A percentile compares a stretch with the other conserved stretches of the same genome.
These are phyloP conservation scores for Blastobotrys indianensis DNA, from an alignment of 1,139 yeast species.

Conservation along the genomic window DNA sequence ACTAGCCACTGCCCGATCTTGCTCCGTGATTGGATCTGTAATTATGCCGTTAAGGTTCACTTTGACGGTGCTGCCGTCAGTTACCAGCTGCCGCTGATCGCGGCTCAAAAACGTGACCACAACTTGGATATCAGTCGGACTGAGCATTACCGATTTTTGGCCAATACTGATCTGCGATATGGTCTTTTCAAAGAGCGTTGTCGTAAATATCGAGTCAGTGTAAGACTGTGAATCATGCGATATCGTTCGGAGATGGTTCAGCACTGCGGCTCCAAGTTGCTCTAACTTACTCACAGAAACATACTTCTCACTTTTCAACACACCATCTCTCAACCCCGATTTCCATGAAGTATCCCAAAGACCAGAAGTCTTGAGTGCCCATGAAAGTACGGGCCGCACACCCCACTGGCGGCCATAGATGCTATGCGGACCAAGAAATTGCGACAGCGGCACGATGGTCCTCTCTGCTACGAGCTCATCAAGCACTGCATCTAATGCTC, in stretches of 20 bases:
- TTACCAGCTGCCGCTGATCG: slow-evolving; percentile 21
- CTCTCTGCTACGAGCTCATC: slow-evolving; percentile 30
- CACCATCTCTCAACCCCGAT: slow-evolving; percentile 18
- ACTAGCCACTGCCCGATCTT: slow-evolving; percentile 31
- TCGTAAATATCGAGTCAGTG: slow-evolving; percentile 25
- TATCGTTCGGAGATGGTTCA: slow-evolving; percentile 13
- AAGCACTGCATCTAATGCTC: slow-evolving; percentile 32
- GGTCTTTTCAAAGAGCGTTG: slow-evolving; percentile 17
- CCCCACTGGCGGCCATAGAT: slow-evolving; percentile 17
- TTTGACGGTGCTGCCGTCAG: slow-evolving; percentile 22
- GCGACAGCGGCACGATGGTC: slow-evolving; percentile 24
- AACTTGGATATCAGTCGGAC: slow-evolving; percentile 25
- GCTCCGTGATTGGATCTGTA: slow-evolving; percentile 23
- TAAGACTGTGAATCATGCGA: slow-evolving; percentile 19
- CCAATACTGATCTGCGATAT: not conserved
- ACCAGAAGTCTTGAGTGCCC: slow-evolving; percentile 23
- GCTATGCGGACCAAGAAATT: slow-evolving; percentile 16
- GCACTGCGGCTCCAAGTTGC: slow-evolving; percentile 18
- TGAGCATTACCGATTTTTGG: slow-evolving; percentile 8
- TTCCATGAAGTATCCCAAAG: slow-evolving; percentile 23
- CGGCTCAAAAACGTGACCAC: slow-evolving; percentile 28
- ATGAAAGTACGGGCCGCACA: slow-evolving; percentile 17
- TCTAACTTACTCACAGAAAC: slow-evolving; percentile 22
- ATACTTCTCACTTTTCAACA: slow-evolving; percentile 26
- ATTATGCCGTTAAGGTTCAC: slow-evolving; percentile 13